Evolutionary conservation across 179 eudicot species (phyloP).

Genomic region (Drosera spatulata): DNA sequence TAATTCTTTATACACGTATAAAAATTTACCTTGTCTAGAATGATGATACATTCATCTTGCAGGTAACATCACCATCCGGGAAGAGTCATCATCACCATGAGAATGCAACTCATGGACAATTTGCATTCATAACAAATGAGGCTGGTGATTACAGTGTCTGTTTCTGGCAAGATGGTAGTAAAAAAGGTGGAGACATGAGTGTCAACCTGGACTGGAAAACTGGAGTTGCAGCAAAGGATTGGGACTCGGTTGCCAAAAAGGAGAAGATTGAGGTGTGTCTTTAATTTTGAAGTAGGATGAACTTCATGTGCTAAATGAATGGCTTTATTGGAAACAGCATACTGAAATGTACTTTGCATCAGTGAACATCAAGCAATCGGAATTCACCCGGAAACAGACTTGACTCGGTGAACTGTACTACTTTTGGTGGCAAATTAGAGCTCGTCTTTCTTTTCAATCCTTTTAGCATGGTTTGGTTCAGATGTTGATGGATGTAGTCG

Average conservation of each 20-base stretch:
- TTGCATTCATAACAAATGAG: slow-evolving; percentile 58
- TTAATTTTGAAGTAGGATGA: slow-evolving; percentile 42
- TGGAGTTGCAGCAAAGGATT: slow-evolving; percentile 82
- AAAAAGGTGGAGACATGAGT: slow-evolving; percentile 18
- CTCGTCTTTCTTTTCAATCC: no score
- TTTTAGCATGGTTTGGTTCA: no score
- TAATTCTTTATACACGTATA: no score
- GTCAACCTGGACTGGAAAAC: slow-evolving; percentile 73
- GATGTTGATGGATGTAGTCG: no score
- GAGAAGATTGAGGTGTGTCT: slow-evolving; percentile 56
- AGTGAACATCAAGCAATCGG: no score
- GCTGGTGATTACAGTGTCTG: slow-evolving; percentile 55
- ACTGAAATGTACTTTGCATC: no score
- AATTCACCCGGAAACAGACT: no score
- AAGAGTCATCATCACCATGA: slow-evolving; percentile 33
- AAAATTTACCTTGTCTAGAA: no score
- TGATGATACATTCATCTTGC: not conserved
- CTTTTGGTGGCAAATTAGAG: no score
- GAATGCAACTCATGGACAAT: slow-evolving; percentile 52
- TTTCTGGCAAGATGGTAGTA: slow-evolving; percentile 31
- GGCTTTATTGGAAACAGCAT: no score
- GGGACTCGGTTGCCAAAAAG: slow-evolving; percentile 24
- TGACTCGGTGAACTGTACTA: no score
- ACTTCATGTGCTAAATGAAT: no score
- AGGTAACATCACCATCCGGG: slow-evolving; percentile 73